Base-by-base conservation (phyloP, 768 basidiomycete genomes). In the Pisolithus marmoratus region DNA sequence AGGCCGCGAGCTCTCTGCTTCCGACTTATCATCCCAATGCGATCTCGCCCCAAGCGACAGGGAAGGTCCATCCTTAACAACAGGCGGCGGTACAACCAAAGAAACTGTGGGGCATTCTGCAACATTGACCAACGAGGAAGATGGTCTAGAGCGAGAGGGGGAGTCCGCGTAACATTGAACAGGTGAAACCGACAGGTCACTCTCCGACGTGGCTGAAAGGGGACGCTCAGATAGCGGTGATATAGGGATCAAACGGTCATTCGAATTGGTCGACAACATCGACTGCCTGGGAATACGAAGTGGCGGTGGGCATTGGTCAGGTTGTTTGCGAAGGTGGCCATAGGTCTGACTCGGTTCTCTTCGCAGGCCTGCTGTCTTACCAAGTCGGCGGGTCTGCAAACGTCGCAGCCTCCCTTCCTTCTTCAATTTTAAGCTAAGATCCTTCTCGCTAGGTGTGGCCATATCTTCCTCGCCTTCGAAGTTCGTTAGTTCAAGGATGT, bases 401-500 rank as follows among this genome's bases (percentile, higher is more conserved):
- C 87, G 74, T 8, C 80, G 72, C n/a, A 79, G 55, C 58, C 75
- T 80, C 14, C 87, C 87, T 60, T 83, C 80, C 61, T 80, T 80
- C 63, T 74, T 76, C 29, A 90, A 66, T 27, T 65, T 68, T 26
- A 68, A 63, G 48, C 76, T 82, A 23, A 90, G 69, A 53, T 69
- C 65, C 8, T 62, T 70, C 58, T 89, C 87, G 8, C 78, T 83
- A 2, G 80, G 81, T 19, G 80, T 64, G 15, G 72, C 67, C 14
- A 76, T 69, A 53, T 86, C 81, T 40, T 83, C 72, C 55, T 91
- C 88, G 23, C 87, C 87, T 54, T 90, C 85, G 60, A 88, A 91
- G 60, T 88, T 84, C 5, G 87, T 87, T 53, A 85, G 68, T 56
- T 90, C 85, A 5, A 85, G 67, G 1, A 79, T 73, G 48, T 81